These are phyloP conservation scores for Podosphaera aphanis DNA, from an alignment of 2,329 filamentous ascomycete species.

Conservation along the genomic window DNA sequence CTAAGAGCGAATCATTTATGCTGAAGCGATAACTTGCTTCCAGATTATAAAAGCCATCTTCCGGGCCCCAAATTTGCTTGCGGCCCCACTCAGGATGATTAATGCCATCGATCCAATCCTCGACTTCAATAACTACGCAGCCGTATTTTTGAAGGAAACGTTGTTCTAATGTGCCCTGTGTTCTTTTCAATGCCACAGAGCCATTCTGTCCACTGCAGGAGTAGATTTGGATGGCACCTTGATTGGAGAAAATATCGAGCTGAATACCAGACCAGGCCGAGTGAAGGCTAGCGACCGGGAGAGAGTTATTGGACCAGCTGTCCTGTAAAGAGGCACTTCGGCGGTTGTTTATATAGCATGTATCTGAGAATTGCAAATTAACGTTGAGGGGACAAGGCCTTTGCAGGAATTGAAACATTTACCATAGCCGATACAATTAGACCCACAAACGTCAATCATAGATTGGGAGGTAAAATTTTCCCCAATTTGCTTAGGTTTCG, in stretches of 20 bases:
- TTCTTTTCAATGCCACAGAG: conserved; percentile 40
- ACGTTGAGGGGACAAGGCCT: neutral
- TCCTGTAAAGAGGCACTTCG: neutral
- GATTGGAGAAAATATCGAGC: conserved; percentile 60
- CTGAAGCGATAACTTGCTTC: conserved; percentile 35
- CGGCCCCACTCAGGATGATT: conserved; percentile 79
- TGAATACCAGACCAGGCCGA: conserved; percentile 63
- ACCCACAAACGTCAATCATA: conserved; percentile 52
- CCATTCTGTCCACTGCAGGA: conserved; percentile 60
- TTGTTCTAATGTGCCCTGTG: conserved; percentile 37
- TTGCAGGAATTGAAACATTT: conserved; percentile 13
- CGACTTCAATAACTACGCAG: conserved; percentile 73
- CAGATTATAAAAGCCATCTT: conserved; percentile 35
- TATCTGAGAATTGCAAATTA: conserved; percentile 23
- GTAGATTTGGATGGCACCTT: conserved; percentile 76
- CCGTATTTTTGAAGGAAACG: conserved; percentile 51
- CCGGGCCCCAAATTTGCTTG: conserved; percentile 37
- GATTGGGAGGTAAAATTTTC: conserved; percentile 38
- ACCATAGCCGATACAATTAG: conserved; percentile 68
- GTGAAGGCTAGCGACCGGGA: conserved; percentile 41
- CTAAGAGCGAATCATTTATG: too few relatives aligned
- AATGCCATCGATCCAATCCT: conserved; percentile 86
- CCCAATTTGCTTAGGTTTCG: conserved; percentile 55
- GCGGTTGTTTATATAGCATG: conserved; percentile 45
- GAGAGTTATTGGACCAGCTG: conserved; percentile 9